Evolutionary conservation across 495 filamentous ascomycete species (phyloP).

Genomic region (Bacidia rubella): DNA sequence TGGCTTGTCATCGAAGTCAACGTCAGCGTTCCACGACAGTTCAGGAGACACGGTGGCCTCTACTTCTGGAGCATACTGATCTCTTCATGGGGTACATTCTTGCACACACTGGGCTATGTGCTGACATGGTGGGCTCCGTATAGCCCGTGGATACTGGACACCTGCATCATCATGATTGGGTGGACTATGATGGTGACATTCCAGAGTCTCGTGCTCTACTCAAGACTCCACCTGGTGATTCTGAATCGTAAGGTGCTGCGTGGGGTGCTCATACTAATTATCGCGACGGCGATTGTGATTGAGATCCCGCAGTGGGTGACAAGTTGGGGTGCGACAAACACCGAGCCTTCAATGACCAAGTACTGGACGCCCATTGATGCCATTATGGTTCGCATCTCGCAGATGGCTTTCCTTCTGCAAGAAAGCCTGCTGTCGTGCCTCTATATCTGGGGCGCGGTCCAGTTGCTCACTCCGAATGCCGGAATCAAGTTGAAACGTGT

Average conservation of each 20-base stretch:
- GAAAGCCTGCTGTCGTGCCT: constrained; percentile 23
- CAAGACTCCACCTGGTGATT: constrained; percentile 33
- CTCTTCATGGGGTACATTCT: constrained; percentile 34
- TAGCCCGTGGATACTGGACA: constrained; percentile 28
- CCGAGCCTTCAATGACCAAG: constrained; percentile 3
- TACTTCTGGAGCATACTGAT: constrained; percentile 38
- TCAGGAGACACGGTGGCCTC: constrained; percentile 33
- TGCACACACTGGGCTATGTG: constrained; percentile 35
- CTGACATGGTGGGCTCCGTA: constrained; percentile 31
- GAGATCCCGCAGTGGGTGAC: constrained; percentile 24
- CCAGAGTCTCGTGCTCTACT: constrained; percentile 36
- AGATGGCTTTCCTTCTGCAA: constrained; percentile 25
- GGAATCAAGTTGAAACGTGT: constrained; percentile 17
- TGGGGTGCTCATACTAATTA: constrained; percentile 27
- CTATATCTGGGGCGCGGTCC: constrained; percentile 26
- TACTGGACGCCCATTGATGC: constrained; percentile 8
- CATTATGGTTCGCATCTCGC: constrained; percentile 9
- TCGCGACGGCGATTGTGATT: constrained; percentile 28
- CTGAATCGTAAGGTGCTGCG: constrained; percentile 28
- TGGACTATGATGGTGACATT: constrained; percentile 39
- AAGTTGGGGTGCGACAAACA: constrained; percentile 4
- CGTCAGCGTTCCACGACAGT: constrained; percentile 31
- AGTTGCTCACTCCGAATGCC: constrained; percentile 18
- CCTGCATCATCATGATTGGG: constrained; percentile 29
- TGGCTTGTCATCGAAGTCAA: constrained; percentile 36